These are phyloP conservation scores for Hygrophila difformis DNA, from an alignment of 257 asterid species.

Conservation along the genomic window DNA sequence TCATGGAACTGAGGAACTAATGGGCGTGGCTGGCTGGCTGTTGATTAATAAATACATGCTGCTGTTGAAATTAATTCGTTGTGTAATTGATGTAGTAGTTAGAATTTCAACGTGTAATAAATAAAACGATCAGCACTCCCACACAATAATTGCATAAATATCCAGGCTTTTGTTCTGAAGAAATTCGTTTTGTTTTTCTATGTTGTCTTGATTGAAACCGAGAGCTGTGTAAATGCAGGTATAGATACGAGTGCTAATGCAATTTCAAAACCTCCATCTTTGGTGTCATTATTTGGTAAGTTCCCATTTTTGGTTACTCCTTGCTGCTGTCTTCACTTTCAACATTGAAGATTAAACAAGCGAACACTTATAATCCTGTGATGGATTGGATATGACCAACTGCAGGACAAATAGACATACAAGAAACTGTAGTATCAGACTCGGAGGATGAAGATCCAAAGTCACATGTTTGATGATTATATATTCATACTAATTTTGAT, in stretches of 20 bases:
- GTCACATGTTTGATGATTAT: slow-evolving; percentile 18
- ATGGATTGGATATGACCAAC: background rate
- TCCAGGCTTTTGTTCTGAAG: too few relatives aligned
- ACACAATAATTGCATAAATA: too few relatives aligned
- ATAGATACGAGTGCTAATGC: slow-evolving; percentile 40
- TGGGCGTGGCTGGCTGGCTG: too few relatives aligned
- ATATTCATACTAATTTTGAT: slow-evolving; percentile 13
- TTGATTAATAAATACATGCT: too few relatives aligned
- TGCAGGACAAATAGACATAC: slow-evolving; percentile 61
- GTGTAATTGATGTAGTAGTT: too few relatives aligned
- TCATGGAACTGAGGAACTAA: too few relatives aligned
- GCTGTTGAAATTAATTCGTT: too few relatives aligned
- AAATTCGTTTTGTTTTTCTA: too few relatives aligned
- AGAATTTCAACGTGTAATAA: too few relatives aligned
- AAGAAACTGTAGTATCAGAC: slow-evolving; percentile 47
- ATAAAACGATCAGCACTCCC: too few relatives aligned
- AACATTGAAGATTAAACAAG: background rate
- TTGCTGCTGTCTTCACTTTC: background rate
- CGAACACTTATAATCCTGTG: background rate
- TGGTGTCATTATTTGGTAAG: slow-evolving; percentile 68
- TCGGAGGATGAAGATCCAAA: slow-evolving; percentile 56
- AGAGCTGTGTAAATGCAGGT: too few relatives aligned
- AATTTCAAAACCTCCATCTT: slow-evolving; percentile 61
- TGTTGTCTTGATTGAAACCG: too few relatives aligned
- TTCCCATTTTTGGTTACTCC: background rate